Evolutionary conservation across 768 basidiomycete species (phyloP).

Genomic region (Trametes maxima): DNA sequence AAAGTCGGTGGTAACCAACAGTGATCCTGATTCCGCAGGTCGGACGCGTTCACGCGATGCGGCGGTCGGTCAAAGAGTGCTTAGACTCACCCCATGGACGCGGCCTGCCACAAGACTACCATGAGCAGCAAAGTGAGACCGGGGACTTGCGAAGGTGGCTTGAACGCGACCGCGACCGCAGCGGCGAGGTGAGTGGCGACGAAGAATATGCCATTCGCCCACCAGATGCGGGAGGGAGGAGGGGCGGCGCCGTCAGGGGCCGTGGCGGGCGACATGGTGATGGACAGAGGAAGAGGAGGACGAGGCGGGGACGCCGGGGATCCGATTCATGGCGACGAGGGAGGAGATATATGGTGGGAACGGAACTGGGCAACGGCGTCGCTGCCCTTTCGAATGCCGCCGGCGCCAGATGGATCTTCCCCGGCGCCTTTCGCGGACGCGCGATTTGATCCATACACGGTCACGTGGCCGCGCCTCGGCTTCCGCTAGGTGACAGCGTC

Average conservation of each 20-base stretch:
- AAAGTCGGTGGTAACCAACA: conserved; percentile 78
- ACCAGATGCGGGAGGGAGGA: conserved; percentile 49
- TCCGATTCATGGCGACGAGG: not conserved
- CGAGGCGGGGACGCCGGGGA: not conserved
- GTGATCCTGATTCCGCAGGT: conserved; percentile 51
- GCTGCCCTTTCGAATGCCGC: not conserved
- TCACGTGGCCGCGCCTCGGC: conserved; percentile 20
- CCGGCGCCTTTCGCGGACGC: not conserved
- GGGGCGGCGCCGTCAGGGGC: not conserved
- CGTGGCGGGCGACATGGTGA: not conserved
- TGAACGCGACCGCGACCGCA: conserved; percentile 49
- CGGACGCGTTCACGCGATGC: not conserved
- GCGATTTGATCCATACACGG: conserved; percentile 16
- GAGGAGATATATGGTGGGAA: conserved; percentile 1
- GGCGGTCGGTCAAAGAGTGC: not conserved
- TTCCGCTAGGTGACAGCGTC: not conserved
- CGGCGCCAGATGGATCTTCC: not conserved
- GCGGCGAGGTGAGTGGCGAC: conserved; percentile 59
- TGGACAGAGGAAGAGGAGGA: not conserved
- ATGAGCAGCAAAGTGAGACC: conserved; percentile 52
- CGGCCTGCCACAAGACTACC: conserved; percentile 66
- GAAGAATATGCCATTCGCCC: conserved; percentile 64
- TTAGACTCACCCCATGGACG: conserved; percentile 63
- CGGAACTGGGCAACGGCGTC: not conserved
- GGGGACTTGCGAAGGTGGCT: conserved; percentile 49